phyloP scores from a whole-genome alignment of 805 yeast genomes.

The Yarrowia sp. region DNA sequence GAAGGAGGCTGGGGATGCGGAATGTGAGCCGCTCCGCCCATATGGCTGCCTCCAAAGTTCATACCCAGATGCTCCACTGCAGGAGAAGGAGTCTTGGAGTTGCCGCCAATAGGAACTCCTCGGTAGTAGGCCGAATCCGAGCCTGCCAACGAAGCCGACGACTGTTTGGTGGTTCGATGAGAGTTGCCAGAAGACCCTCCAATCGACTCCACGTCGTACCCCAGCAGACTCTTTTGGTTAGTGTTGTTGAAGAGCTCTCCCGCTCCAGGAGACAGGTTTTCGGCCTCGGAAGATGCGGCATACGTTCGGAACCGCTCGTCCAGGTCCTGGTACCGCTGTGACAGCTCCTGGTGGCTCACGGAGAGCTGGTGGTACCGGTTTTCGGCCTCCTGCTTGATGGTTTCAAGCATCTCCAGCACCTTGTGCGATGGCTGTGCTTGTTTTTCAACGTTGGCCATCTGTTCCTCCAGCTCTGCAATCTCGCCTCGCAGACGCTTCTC shows the following conservation, averaged over 20 bases:
- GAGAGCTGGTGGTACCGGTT: conserved; percentile 31
- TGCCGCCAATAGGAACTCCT: conserved; percentile 2
- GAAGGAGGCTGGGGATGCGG: not conserved
- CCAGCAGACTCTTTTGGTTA: conserved; percentile 11
- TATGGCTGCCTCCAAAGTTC: conserved; percentile 3
- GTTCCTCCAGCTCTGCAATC: conserved; percentile 26
- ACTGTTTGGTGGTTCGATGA: conserved; percentile 11
- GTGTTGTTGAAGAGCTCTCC: conserved; percentile 8
- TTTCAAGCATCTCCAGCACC: conserved; percentile 28
- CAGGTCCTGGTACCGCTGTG: conserved; percentile 32
- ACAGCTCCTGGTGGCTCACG: conserved; percentile 34
- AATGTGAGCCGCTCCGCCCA: not conserved
- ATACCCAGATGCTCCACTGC: conserved; percentile 8
- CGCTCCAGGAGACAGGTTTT: not conserved
- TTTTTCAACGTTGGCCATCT: conserved; percentile 28
- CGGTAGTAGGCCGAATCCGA: conserved; percentile 1
- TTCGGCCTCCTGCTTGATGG: conserved; percentile 28
- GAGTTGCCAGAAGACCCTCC: conserved; percentile 14
- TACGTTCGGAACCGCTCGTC: conserved; percentile 33
- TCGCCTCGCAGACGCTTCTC: conserved; percentile 26
- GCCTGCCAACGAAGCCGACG: conserved; percentile 2
- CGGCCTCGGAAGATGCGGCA: conserved; percentile 7
- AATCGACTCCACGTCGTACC: conserved; percentile 6
- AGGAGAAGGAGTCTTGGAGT: conserved; percentile 6
- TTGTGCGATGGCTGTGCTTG: conserved; percentile 18